Evolutionary conservation across 306 rosid genomes (phyloP).

Genomic region (Vicia sativa): DNA sequence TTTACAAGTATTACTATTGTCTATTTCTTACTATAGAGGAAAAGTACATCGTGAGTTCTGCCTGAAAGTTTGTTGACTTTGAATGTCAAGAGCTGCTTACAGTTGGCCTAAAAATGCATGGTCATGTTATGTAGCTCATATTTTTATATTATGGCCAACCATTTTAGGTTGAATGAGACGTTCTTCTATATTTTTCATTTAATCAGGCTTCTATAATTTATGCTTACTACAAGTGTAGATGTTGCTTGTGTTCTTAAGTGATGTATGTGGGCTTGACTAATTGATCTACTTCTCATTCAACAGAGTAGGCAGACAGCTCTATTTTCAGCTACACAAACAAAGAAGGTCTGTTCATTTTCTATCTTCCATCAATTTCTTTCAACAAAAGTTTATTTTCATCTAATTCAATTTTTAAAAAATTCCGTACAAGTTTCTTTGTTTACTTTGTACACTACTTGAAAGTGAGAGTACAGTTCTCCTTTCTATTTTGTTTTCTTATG

Average conservation of each 20-base stretch:
- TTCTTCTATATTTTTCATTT: constrained; percentile 3
- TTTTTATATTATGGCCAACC: constrained; percentile 16
- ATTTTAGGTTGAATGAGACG: constrained; percentile 8
- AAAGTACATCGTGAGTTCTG: constrained; percentile 12
- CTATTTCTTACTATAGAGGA: constrained; percentile 1
- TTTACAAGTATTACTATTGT: neutral
- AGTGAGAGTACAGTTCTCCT: neutral
- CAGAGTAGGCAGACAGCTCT: constrained; percentile 95
- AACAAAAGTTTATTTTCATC: neutral
- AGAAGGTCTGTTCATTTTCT: constrained; percentile 65
- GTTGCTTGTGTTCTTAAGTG: neutral
- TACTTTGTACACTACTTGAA: constrained; percentile 6
- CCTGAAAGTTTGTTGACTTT: constrained; percentile 12
- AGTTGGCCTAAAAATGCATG: constrained; percentile 5
- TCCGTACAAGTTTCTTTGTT: neutral
- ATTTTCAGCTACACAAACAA: constrained; percentile 94
- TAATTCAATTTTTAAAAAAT: neutral
- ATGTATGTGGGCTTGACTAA: constrained; percentile 33
- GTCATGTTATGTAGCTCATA: neutral
- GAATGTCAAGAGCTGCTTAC: constrained; percentile 13
- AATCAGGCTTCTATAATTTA: neutral
- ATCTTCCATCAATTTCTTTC: constrained; percentile 15
- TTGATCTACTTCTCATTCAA: constrained; percentile 39
- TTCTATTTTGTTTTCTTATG: neutral
- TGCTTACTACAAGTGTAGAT: constrained; percentile 15